Conservation (phyloP, 352 stramenopile species). For the Phytophthora sansomeana region DNA sequence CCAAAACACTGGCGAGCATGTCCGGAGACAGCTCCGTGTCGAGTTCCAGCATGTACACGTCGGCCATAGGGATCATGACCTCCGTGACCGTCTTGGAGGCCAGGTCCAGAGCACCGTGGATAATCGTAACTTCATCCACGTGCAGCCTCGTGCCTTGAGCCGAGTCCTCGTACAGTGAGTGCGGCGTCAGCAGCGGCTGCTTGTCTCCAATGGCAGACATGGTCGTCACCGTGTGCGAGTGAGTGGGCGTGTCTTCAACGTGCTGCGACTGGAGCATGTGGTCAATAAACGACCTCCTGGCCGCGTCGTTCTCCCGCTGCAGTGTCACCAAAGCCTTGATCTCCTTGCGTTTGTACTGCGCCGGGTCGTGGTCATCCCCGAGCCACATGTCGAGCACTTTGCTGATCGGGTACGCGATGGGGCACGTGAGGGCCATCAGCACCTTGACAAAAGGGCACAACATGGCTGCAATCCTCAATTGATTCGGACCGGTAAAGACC, state of each 20-base stretch:
- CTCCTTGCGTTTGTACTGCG: constrained; percentile 91
- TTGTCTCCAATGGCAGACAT: constrained; percentile 43
- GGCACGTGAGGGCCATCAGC: constrained; percentile 88
- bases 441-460: constrained; percentile 87
- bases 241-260: constrained; percentile 20
- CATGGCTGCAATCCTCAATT: constrained; percentile 89
- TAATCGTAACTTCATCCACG: constrained; percentile 93
- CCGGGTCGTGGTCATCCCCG: constrained; percentile 77
- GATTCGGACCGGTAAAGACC: constrained; percentile 95
- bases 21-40: constrained; percentile 79
- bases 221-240: constrained; percentile 31
- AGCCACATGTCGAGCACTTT: constrained; percentile 92
- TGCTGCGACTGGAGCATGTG: constrained; percentile 48
- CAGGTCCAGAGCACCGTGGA: constrained; percentile 92
- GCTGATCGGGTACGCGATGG: constrained; percentile 93
- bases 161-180: constrained; percentile 49
- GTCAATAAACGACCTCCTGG: constrained; percentile 44
- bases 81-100: constrained; percentile 86
- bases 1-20: constrained; percentile 85
- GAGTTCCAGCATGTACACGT: constrained; percentile 90
- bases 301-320: constrained; percentile 61
- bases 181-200: constrained; percentile 43
- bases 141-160: constrained; percentile 65
- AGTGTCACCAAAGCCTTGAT: constrained; percentile 90
- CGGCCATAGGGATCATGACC: constrained; percentile 89